Percentiles rank a stretch among this genome's conserved stretches.
These are phyloP conservation scores for Davidsoniella neocaledoniae DNA, from an alignment of 2,329 filamentous ascomycete species.

Conservation along the genomic window DNA sequence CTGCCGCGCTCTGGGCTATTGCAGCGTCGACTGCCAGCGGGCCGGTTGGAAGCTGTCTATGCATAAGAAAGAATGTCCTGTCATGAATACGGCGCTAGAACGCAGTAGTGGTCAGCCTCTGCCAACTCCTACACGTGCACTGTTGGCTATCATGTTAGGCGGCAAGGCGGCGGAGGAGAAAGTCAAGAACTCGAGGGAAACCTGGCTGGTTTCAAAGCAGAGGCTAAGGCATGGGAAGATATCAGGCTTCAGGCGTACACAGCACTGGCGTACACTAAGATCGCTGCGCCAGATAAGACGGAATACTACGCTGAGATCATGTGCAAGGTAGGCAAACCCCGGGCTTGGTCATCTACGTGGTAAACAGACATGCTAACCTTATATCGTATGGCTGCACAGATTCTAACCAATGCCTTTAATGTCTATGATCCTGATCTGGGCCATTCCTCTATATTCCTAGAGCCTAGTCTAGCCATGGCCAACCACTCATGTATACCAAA, in stretches of 20 bases:
- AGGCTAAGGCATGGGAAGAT: constrained; percentile 26
- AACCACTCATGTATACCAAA: constrained; percentile 49
- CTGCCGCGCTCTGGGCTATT: constrained; percentile 39
- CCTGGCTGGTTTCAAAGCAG: constrained; percentile 22
- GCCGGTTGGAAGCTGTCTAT: constrained; percentile 31
- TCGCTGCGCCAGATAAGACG: constrained; percentile 21
- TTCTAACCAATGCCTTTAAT: constrained; percentile 46
- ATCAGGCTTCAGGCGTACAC: constrained; percentile 32
- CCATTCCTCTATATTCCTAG: constrained; percentile 37
- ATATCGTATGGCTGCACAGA: constrained; percentile 20
- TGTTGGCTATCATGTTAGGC: constrained; percentile 33
- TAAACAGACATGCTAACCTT: neutral
- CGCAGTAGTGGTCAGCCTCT: constrained; percentile 20
- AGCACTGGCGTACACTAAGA: constrained; percentile 26
- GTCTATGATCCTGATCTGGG: constrained; percentile 35
- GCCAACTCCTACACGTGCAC: constrained; percentile 38
- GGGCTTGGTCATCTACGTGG: neutral
- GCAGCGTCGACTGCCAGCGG: constrained; percentile 34
- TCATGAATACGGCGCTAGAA: constrained; percentile 25
- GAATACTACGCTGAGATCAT: constrained; percentile 28
- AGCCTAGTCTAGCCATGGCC: constrained; percentile 38
- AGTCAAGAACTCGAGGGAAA: constrained; percentile 30
- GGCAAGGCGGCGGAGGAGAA: constrained; percentile 20
- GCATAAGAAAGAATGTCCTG: constrained; percentile 38
- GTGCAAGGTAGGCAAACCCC: constrained; percentile 30